Conservation (phyloP, 257 asterid genomes). For the Nicotiana obtusifolia region DNA sequence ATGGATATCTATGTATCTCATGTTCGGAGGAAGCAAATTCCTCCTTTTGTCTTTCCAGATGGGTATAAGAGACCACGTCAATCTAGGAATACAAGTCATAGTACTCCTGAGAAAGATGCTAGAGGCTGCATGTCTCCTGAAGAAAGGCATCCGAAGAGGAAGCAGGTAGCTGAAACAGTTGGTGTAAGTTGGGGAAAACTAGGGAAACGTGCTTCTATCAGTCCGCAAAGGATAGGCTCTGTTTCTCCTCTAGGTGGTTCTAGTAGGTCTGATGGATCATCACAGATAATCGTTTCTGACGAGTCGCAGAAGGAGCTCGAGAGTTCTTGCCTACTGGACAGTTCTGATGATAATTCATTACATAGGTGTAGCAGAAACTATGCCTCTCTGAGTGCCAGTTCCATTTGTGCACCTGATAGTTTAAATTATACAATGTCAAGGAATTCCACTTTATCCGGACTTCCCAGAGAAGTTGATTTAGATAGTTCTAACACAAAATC, state of each 20-base stretch:
- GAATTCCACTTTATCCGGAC: neutral
- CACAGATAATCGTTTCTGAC: conserved; percentile 8
- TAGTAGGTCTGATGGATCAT: conserved; percentile 13
- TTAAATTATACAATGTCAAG: neutral
- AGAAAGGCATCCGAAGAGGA: conserved; percentile 9
- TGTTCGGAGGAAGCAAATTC: conserved; percentile 29
- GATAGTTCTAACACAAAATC: conserved; percentile 3
- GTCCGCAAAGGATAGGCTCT: conserved; percentile 2
- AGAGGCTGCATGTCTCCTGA: conserved; percentile 11
- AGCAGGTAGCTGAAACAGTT: conserved; percentile 2
- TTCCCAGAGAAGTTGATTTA: neutral
- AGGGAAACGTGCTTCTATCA: neutral
- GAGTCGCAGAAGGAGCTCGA: conserved; percentile 10
- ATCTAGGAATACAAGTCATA: conserved; percentile 1
- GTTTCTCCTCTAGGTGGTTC: conserved; percentile 11
- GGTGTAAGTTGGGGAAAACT: neutral
- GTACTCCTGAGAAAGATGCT: neutral
- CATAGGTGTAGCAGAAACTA: neutral
- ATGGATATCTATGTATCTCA: conserved; percentile 35
- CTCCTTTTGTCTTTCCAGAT: conserved; percentile 32
- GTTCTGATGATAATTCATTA: conserved; percentile 4
- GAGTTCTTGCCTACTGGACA: neutral
- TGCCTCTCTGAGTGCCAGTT: neutral
- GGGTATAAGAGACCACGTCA: conserved; percentile 19
- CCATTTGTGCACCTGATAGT: conserved; percentile 2